Evolutionary conservation across 768 basidiomycete species (phyloP).

Genomic region (Pulveroboletus frians): DNA sequence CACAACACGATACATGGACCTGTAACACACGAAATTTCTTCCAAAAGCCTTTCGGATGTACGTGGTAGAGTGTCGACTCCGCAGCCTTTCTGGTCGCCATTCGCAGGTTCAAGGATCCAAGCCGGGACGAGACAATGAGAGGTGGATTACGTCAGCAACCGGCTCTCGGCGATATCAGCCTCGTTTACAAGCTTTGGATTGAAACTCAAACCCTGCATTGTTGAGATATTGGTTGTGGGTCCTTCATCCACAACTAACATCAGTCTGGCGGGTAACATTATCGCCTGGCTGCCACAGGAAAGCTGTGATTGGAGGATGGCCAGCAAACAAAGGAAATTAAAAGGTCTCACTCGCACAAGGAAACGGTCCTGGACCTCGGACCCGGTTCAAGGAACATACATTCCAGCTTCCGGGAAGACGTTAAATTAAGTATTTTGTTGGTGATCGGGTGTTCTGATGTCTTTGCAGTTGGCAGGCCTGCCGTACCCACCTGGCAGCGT

Average conservation of each 20-base stretch:
- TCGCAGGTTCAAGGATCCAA: slow-evolving; percentile 18
- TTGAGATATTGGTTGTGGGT: background rate
- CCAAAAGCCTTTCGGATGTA: slow-evolving; percentile 89
- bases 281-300: too few species aligned
- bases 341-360: too few species aligned
- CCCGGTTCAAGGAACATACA: too few species aligned
- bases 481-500: too few species aligned
- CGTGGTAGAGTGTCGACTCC: slow-evolving; percentile 87
- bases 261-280: too few species aligned
- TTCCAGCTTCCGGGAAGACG: background rate
- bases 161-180: background rate
- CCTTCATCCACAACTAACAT: too few species aligned
- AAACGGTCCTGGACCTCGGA: too few species aligned
- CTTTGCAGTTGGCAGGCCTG: background rate
- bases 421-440: background rate
- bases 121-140: background rate
- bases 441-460: background rate
- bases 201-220: background rate
- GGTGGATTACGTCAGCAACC: slow-evolving; percentile 15
- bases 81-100: slow-evolving; percentile 79
- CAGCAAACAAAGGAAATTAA: too few species aligned
- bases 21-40: slow-evolving; percentile 81
- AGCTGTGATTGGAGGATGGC: too few species aligned
- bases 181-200: background rate
- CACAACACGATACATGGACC: background rate